Evolutionary conservation across 179 eudicot species (phyloP), one percentile per base, ranked within the genome.

Genomic region (Amaranthus tricolor): DNA sequence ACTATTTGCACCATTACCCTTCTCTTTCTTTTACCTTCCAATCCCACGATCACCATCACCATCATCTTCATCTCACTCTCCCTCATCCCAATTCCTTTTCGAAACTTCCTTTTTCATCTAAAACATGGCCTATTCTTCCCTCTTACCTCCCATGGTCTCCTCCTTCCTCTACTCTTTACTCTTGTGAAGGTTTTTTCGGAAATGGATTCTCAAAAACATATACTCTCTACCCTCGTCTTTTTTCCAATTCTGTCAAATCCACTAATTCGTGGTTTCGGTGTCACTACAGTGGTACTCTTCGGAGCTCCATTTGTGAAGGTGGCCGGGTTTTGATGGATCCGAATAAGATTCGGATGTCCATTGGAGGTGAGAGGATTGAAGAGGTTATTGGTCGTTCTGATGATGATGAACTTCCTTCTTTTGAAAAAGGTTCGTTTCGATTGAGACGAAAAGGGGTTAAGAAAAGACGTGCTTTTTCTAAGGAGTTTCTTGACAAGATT

Each of bases 121-220:
- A 95, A 58, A 90, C 96, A 20, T 95, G 99, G 99, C 97, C 99
- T 0, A 82, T 85, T 53, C 81, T 95, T 47, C 96, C 96, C 0
- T 94, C 98, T 3, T 90, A 86, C 84, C 91, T 92, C 81, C 98
- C 98, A 4, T 93, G 98, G 98, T 16, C 88, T 9, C 82, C 56
- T 5, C 79, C 77, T 54, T 84, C 58, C 55, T 69, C 31, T 73
- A 51, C 61, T 6, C 61, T 89, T 19, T 84, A 16, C 77, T 94
- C 99, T 5, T 95, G 99, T 64, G 99, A 95, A 74, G 86, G 77
- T 8, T 95, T 82, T 83, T 95, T 92, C 75, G 99, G 99, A 0
- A 95, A 95, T 71, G 99, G 96, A 4, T 95, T 89, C 76, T 80
- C 86, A 19, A 62, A 73, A 19, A 78, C 83, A 1, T 21, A 84